Evolutionary conservation across 352 stramenopile genomes (phyloP).

Genomic region (Globisporangium middletonii): DNA sequence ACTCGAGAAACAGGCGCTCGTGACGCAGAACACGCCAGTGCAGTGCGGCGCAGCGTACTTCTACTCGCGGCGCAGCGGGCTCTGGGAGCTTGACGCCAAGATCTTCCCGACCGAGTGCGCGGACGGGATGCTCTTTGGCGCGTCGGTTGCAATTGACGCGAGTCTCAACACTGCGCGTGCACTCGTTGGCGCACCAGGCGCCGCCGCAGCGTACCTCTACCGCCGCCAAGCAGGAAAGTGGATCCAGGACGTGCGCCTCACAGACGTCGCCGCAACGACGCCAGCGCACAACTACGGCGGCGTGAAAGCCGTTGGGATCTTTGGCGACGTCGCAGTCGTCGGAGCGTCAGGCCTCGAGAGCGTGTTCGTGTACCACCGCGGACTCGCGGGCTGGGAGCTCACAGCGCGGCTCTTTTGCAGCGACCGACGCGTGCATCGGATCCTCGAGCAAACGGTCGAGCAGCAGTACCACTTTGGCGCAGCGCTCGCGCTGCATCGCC

Average conservation of each 20-base stretch:
- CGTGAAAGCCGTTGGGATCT: slow-evolving; percentile 63
- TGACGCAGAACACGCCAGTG: slow-evolving; percentile 7
- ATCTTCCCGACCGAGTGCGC: slow-evolving; percentile 40
- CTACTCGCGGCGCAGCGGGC: slow-evolving; percentile 49
- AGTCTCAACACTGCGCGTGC: slow-evolving; percentile 45
- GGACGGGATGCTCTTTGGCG: slow-evolving; percentile 48
- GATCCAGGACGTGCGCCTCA: slow-evolving; percentile 36
- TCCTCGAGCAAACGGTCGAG: slow-evolving; percentile 68
- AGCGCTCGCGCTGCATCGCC: slow-evolving; percentile 71
- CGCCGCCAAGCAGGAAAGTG: slow-evolving; percentile 27
- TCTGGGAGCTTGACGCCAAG: slow-evolving; percentile 65
- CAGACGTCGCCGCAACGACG: slow-evolving; percentile 27
- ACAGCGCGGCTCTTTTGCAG: slow-evolving; percentile 53
- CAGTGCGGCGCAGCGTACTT: slow-evolving; percentile 65
- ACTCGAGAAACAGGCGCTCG: slow-evolving; percentile 26
- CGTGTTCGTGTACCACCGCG: slow-evolving; percentile 71
- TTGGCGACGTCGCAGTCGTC: slow-evolving; percentile 86
- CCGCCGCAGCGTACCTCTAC: slow-evolving; percentile 49
- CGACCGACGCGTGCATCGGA: slow-evolving; percentile 82
- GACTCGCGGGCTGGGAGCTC: slow-evolving; percentile 37
- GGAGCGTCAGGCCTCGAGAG: slow-evolving; percentile 70
- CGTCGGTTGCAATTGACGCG: slow-evolving; percentile 66
- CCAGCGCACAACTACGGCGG: slow-evolving; percentile 67
- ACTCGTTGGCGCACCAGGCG: slow-evolving; percentile 65
- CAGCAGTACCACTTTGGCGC: slow-evolving; percentile 87